Evolutionary conservation across 306 rosid genomes (phyloP).

Genomic region (Glycine soja): DNA sequence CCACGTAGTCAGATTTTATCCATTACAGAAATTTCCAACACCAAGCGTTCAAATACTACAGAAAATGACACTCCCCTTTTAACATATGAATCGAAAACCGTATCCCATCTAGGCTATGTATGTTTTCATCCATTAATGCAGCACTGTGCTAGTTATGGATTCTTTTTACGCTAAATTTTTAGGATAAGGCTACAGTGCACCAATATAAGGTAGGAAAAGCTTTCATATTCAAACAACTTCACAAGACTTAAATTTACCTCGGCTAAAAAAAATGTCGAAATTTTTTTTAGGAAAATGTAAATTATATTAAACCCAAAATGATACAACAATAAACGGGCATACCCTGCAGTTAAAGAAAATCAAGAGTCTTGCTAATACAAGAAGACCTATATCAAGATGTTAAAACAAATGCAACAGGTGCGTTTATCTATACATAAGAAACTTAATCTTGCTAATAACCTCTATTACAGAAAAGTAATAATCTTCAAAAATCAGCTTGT

Average conservation of each 20-base stretch:
- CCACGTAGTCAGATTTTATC: slow-evolving; percentile 75
- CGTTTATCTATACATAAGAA: too few species aligned
- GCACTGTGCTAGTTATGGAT: neutral
- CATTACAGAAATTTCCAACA: slow-evolving; percentile 40
- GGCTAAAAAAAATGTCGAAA: neutral
- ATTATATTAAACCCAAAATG: too few species aligned
- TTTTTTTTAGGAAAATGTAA: too few species aligned
- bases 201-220: neutral
- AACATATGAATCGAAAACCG: neutral
- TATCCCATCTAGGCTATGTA: neutral
- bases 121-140: neutral
- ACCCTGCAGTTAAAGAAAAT: too few species aligned
- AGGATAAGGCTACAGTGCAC: neutral
- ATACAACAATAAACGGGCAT: too few species aligned
- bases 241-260: neutral
- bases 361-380: too few species aligned
- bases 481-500: too few species aligned
- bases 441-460: too few species aligned
- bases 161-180: neutral
- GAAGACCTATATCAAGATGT: too few species aligned
- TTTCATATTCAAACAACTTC: neutral
- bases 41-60: slow-evolving; percentile 51
- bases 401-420: too few species aligned
- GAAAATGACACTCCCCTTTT: slow-evolving; percentile 38
- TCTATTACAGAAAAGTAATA: too few species aligned